Evolutionary conservation across 345 rosid species (phyloP).

Genomic region (Brassica juncea): DNA sequence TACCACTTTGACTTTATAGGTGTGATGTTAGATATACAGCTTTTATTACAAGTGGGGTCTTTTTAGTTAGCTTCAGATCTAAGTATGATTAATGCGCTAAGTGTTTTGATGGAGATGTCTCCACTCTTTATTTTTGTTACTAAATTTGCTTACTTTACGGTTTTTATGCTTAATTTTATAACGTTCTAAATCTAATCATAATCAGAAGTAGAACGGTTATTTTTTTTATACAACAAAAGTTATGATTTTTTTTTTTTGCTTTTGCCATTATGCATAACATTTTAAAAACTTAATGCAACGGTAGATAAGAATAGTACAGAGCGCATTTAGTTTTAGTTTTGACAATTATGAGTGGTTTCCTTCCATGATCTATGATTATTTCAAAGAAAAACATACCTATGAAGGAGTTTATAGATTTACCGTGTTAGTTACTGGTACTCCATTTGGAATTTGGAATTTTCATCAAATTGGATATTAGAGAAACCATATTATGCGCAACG

Average conservation of each 20-base stretch:
- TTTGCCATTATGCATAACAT: not conserved
- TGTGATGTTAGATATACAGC: not conserved
- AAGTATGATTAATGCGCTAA: constrained; percentile 33
- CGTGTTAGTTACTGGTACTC: not conserved
- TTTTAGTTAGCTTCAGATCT: constrained; percentile 33
- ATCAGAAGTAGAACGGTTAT: not conserved
- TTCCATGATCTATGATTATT: constrained; percentile 8
- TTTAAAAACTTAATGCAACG: not conserved
- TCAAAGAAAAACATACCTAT: not conserved
- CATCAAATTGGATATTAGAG: not conserved
- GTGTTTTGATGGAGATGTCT: constrained; percentile 27
- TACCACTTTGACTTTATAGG: constrained; percentile 42
- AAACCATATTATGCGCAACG: constrained; percentile 16
- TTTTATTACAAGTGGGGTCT: constrained; percentile 28
- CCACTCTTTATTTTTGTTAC: not conserved
- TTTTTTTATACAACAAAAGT: not conserved
- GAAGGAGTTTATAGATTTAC: not conserved
- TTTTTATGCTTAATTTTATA: not conserved
- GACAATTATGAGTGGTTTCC: constrained; percentile 8
- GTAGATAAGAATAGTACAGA: not conserved
- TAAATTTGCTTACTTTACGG: not conserved
- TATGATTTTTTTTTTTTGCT: constrained; percentile 8
- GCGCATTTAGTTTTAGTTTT: not conserved
- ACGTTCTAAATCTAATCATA: not conserved
- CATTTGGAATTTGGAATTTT: constrained; percentile 4